phyloP scores from a whole-genome alignment of 2,329 filamentous ascomycete genomes.

The Triangularia setosa region DNA sequence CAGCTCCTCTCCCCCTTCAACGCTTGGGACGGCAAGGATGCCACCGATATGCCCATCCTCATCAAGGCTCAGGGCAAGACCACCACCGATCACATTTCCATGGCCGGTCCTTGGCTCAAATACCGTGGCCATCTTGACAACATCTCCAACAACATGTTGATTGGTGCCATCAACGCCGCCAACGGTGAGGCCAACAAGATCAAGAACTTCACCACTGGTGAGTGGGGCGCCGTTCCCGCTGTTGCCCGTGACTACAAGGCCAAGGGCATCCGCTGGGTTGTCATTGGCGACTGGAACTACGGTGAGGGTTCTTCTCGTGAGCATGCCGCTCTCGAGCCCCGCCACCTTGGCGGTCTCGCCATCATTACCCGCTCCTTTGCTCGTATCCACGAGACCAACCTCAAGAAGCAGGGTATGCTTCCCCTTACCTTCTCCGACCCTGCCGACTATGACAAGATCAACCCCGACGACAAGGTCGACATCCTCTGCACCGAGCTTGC shows the following conservation, averaged over 20 bases:
- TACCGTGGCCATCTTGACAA: constrained; percentile 99
- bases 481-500: constrained; percentile 83
- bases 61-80: constrained; percentile 98
- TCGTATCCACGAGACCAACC: constrained; percentile 99
- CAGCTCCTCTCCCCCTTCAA: constrained; percentile 85
- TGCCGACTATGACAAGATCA: constrained; percentile 96
- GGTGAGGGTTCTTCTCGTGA: constrained; percentile 97
- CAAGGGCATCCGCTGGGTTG: constrained; percentile 94
- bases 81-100: constrained; percentile 95
- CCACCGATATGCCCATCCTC: constrained; percentile 76
- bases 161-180: constrained; percentile 91
- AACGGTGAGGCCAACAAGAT: constrained; percentile 98
- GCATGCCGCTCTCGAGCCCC: constrained; percentile 95
- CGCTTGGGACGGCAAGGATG: constrained; percentile 90
- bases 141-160: constrained; percentile 99
- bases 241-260: constrained; percentile 98
- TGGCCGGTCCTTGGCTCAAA: constrained; percentile 96
- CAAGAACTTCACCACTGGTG: constrained; percentile 80
- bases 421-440: constrained; percentile 92
- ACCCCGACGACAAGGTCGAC: constrained; percentile 86
- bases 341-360: constrained; percentile 92
- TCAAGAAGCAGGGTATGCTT: constrained; percentile 99
- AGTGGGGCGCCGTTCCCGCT: constrained; percentile 83
- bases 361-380: constrained; percentile 96
- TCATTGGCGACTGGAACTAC: constrained; percentile 99